phyloP scores from a whole-genome alignment of 352 stramenopile genomes.

The Phytopythium oedochilum region DNA sequence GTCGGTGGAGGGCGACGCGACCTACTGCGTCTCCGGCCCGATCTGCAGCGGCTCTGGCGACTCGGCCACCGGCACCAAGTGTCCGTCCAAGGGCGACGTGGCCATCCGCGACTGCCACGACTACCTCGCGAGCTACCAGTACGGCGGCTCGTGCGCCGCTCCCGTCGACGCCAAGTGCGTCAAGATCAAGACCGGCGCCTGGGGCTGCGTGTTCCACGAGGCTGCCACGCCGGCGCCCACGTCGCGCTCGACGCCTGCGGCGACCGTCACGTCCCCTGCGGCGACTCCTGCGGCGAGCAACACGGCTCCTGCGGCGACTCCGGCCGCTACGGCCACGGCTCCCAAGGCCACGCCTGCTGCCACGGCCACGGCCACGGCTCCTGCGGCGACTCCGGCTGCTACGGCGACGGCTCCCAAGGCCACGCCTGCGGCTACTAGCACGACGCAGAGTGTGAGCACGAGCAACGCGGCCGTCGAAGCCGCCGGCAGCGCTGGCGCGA shows the following conservation, averaged over 20 bases:
- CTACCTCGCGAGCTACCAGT: constrained; percentile 46
- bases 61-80: constrained; percentile 32
- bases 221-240: constrained; percentile 21
- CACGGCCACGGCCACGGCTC: constrained; percentile 10
- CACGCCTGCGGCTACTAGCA: too few species aligned
- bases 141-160: constrained; percentile 41
- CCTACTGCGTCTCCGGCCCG: constrained; percentile 61
- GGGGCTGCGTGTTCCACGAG: constrained; percentile 50
- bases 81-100: constrained; percentile 53
- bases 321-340: constrained; percentile 8
- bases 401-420: too few species aligned
- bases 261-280: constrained; percentile 9
- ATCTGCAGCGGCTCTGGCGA: constrained; percentile 54
- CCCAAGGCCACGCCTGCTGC: constrained; percentile 9
- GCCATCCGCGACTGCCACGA: constrained; percentile 53
- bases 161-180: constrained; percentile 41
- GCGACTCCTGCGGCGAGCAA: constrained; percentile 17
- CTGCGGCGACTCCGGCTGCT: too few species aligned
- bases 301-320: constrained; percentile 4
- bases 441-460: not conserved
- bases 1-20: constrained; percentile 65
- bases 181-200: constrained; percentile 71
- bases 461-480: not conserved
- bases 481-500: not conserved
- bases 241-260: constrained; percentile 9